Base-by-base conservation (phyloP, 805 yeast species). In the Lipomyces starkeyi region DNA sequence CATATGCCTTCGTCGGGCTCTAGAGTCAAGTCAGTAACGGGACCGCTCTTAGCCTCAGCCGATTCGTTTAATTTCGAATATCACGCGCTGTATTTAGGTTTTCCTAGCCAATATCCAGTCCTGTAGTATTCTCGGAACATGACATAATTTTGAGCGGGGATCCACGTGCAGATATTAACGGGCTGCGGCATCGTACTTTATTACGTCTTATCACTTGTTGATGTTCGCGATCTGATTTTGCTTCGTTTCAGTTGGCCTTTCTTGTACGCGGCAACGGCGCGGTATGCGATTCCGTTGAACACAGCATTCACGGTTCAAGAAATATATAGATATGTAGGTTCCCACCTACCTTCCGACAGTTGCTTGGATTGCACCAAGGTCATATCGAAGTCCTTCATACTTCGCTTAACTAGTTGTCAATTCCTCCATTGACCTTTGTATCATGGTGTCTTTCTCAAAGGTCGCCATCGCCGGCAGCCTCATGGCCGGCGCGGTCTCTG, bases 401-500 rank as follows among this genome's bases (percentile, higher is more conserved):
- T 37, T 37, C 43, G 32, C 32, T 29, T 7, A 29, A 29, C 32
- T 6, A 5, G 32, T 29, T 9, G 43, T 9, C 43, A 13, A 5
- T 37, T 37, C 43, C 17, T 37, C 43, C 17, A 14, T 37, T 14
- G 43, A 37, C 17, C 17, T 37, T 37, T 13, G 43, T 14, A 14
- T 20, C 54, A 49, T 49, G 54, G 27, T 49, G 13, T 49, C 54
- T 20, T 49, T 49, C 54, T 49, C 54, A n/a, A 49, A 20, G 27
- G 20, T 20, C 22, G 54, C 54, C 27, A 22, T 49, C 8, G 54
- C 54, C 8, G 27, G 13, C 27, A 9, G 27, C 13, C 13, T 22
- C 54, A 49, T 49, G 54, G 54, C 55, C 6, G 62, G 62, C 52
- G 11, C 52, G 3, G 27, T 56, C 57, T 63, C 53, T 43, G 52